Evolutionary conservation across 805 yeast genomes (phyloP), one percentile per base, ranked within the genome.

Genomic region (Lachancea sp.): DNA sequence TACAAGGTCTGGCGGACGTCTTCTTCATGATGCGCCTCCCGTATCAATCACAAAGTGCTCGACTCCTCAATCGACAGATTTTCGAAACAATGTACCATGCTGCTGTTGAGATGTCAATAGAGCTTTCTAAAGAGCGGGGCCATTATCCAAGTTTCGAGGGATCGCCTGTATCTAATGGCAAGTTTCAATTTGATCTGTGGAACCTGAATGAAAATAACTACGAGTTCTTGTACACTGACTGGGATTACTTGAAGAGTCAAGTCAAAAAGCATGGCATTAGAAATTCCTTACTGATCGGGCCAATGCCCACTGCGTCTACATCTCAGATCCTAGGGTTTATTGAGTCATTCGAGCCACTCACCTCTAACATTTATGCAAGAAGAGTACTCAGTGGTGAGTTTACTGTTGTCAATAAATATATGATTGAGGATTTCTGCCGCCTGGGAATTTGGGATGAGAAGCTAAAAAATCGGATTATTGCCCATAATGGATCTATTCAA

Each of bases 291-390:
- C 62, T 88, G 11, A 89, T 89, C 18, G 96, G 92, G 0, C 92
- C 96, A 36, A 89, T 89, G 97, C 97, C 97, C 16, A 89, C 97
- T 8, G 97, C 97, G 1, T 87, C 97, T 0, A 90, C 97, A 1
- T 90, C 97, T 2, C 96, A 88, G 66, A 88, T 89, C 33, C 70
- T 89, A 39, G 97, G 97, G 24, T 85, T 74, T 68, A 88, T 79
- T 52, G 97, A 89, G 66, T 89, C 96, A 63, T 89, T 89, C 61
- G 97, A 90, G 64, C 97, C 97, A 5, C 76, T 80, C 58, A 88
- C 97, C 3, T 86, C 96, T 16, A 89, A 89, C 62, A 77, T 90
- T 48, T 90, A 88, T 63, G 77, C 84, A 26, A 76, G 97, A 52
- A 77, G 97, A 54, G 96, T 87, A 3, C 68, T 86, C 5, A 83